phyloP scores from a whole-genome alignment of 2,329 filamentous ascomycete genomes.

The Colletotrichum neosansevieriae region DNA sequence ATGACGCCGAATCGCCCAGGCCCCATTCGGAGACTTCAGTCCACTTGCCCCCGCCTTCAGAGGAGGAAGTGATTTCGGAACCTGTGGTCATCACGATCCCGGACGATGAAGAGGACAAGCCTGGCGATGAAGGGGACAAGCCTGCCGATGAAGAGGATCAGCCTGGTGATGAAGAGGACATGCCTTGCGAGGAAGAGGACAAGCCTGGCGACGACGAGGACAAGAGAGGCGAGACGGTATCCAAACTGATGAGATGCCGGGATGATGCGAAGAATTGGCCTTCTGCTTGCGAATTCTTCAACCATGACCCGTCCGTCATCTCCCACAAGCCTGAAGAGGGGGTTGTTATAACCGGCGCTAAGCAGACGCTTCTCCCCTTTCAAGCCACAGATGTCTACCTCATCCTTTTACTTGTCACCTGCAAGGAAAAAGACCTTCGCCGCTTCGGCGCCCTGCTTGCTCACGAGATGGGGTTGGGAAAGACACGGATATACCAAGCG shows the following conservation, averaged over 20 bases:
- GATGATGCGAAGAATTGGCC: not conserved
- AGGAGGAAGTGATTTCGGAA: not conserved
- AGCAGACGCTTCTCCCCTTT: not conserved
- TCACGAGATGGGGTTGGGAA: not conserved
- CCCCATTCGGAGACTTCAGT: not conserved
- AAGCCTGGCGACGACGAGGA: not conserved
- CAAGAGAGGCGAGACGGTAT: not conserved
- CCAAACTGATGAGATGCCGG: not conserved
- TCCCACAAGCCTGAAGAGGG: not conserved
- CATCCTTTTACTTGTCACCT: not conserved
- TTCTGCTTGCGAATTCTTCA: not conserved
- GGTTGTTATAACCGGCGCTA: not conserved
- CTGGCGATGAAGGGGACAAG: not conserved
- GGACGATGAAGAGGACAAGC: not conserved
- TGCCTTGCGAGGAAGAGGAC: too few species aligned
- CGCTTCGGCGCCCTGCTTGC: not conserved
- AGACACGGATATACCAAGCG: not conserved
- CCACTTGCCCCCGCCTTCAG: not conserved
- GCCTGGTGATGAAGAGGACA: not conserved
- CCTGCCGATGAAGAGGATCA: not conserved
- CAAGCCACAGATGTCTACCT: not conserved
- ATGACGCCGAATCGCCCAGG: not conserved
- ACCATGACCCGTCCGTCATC: not conserved
- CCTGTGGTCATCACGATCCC: not conserved
- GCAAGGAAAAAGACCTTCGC: not conserved